Percentiles rank a stretch among this genome's conserved stretches.
These are phyloP conservation scores for Nicotiana obtusifolia DNA, from an alignment of 257 asterid genomes.

Conservation along the genomic window DNA sequence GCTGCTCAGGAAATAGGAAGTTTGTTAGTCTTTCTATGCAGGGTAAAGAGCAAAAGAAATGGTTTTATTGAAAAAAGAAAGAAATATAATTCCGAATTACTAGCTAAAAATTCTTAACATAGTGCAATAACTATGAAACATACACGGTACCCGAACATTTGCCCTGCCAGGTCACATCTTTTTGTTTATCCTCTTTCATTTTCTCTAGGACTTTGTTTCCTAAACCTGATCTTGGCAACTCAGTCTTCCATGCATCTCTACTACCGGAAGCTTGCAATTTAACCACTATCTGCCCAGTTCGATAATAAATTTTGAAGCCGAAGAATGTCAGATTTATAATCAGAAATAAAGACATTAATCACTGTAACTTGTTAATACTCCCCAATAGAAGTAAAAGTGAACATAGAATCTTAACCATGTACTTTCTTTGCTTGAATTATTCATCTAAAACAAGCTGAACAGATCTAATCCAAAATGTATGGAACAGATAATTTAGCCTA, in stretches of 20 bases:
- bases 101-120: not conserved
- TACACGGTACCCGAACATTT: constrained; percentile 99
- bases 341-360: not conserved
- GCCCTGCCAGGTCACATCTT: constrained; percentile 91
- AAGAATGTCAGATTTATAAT: not conserved
- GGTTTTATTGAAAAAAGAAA: not conserved
- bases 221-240: constrained; percentile 65
- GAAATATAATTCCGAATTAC: not conserved
- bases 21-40: constrained; percentile 15
- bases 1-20: constrained; percentile 36
- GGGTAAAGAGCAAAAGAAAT: constrained; percentile 7
- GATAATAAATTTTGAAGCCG: constrained; percentile 6
- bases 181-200: constrained; percentile 74
- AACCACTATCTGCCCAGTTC: constrained; percentile 61
- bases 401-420: not conserved
- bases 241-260: constrained; percentile 79
- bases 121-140: constrained; percentile 27
- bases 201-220: constrained; percentile 65
- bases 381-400: not conserved
- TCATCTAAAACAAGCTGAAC: not conserved
- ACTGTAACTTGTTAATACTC: not conserved
- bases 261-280: constrained; percentile 83
- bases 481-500: not conserved
- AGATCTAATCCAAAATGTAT: not conserved
- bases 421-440: not conserved